phyloP scores from a whole-genome alignment of 345 rosid species.

The Microcos paniculata region DNA sequence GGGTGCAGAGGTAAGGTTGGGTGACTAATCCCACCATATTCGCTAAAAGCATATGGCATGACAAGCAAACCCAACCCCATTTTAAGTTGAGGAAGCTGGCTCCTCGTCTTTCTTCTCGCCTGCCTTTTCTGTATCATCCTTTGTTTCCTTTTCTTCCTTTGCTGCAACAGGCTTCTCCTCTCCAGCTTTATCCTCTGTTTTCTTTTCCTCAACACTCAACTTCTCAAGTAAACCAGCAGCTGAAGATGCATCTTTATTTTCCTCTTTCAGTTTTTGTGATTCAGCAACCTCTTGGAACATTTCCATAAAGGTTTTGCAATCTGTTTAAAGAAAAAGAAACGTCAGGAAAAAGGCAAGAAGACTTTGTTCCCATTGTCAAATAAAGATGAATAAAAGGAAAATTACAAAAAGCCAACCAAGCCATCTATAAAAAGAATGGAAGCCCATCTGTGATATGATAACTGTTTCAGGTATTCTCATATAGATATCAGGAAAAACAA shows the following conservation, averaged over 20 bases:
- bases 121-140: constrained; percentile 26
- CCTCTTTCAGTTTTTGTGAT: constrained; percentile 55
- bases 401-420: neutral
- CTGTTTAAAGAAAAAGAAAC: constrained; percentile 28
- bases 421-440: neutral
- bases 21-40: constrained; percentile 11
- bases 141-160: constrained; percentile 35
- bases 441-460: neutral
- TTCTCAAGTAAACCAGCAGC: constrained; percentile 71
- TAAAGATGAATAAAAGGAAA: neutral
- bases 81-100: constrained; percentile 48
- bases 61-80: constrained; percentile 5
- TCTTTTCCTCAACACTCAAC: constrained; percentile 68
- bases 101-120: constrained; percentile 55
- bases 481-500: neutral
- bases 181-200: constrained; percentile 18
- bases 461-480: neutral
- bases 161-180: constrained; percentile 24
- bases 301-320: constrained; percentile 87
- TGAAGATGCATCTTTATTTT: constrained; percentile 62
- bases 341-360: neutral
- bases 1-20: constrained; percentile 6
- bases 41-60: constrained; percentile 11
- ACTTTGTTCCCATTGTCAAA: too few species aligned
- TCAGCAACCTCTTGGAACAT: constrained; percentile 72